Evolutionary conservation across 225 moss, liverwort and hornwort genomes (phyloP).

Genomic region (Ulota crispa): DNA sequence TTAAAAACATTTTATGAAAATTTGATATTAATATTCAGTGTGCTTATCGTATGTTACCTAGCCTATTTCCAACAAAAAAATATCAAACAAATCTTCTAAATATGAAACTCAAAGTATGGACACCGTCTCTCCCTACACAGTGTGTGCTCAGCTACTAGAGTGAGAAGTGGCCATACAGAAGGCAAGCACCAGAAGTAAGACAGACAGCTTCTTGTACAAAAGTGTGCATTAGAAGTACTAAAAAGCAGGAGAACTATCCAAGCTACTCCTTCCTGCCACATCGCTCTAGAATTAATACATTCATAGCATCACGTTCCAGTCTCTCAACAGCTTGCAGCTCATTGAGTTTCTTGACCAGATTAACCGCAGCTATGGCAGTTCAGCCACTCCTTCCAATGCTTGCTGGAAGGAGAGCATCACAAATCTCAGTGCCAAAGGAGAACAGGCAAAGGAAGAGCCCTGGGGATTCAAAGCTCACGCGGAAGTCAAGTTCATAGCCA

Average conservation of each 20-base stretch:
- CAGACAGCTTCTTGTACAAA: neutral
- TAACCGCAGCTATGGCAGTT: neutral
- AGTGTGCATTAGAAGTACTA: neutral
- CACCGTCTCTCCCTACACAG: neutral
- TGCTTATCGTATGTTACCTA: too few species aligned
- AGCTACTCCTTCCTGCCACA: neutral
- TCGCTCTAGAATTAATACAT: neutral
- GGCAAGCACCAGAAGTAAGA: neutral
- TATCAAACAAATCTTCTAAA: too few species aligned
- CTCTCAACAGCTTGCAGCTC: neutral
- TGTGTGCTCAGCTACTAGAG: neutral
- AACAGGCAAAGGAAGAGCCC: neutral
- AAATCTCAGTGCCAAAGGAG: neutral
- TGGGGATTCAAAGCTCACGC: neutral
- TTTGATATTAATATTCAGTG: too few species aligned
- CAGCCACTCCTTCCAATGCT: neutral
- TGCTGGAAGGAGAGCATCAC: neutral
- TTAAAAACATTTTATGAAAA: too few species aligned
- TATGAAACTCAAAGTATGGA: too few species aligned
- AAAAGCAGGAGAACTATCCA: neutral
- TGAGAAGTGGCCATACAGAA: neutral
- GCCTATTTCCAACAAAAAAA: too few species aligned
- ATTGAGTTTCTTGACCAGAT: neutral
- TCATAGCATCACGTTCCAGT: neutral
- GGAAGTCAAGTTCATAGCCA: constrained; percentile 4